Base-by-base conservation (phyloP, 2,329 filamentous ascomycete genomes). In the Pseudodiploospora longispora region DNA sequence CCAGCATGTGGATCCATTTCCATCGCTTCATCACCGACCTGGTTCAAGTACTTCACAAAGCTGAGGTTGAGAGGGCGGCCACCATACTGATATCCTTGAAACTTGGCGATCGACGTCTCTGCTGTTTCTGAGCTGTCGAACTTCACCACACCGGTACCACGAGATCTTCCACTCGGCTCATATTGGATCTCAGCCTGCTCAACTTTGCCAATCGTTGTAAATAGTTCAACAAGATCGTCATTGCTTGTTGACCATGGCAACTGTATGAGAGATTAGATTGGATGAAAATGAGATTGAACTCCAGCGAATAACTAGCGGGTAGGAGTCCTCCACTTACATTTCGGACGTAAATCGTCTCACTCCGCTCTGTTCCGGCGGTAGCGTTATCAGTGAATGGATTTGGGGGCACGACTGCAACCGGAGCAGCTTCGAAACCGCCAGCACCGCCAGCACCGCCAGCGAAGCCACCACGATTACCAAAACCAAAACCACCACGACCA, bases 161-260 rank as follows among this genome's bases (percentile, higher is more conserved):
- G 85, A 48, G 93, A 98, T 56, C 93, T 87, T 38, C 93, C 93
- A 59, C 94, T 97, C 4, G 87, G 85, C 65, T 98, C 93, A 60
- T 98, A 97, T 67, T 98, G 93, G 46, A 98, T 97, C 69, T 98
- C 93, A n/a, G 93, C 93, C 58, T 93, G 89, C 59, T 96, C 89
- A 47, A 98, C 93, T 65, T 95, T 95, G 52, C 93, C 93, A 59
- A 98, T 98, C 8, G 93, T 98, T 12, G 86, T 90, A 72, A 98
- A 98, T 19, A 98, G 77, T 63, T 98, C 93, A 46, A 97, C 81
- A 28, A 98, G 74, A 65, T 98, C 93, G 51, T 98, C 93, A 61
- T 98, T 97, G 72, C 90, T 96, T 10, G 93, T 98, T 29, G 93
- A 97, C 93, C 93, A 98, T 9, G 93, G 93, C 51, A 98, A 80